Conservation (phyloP, 768 basidiomycete genomes). For the Lactarius hengduanensis region DNA sequence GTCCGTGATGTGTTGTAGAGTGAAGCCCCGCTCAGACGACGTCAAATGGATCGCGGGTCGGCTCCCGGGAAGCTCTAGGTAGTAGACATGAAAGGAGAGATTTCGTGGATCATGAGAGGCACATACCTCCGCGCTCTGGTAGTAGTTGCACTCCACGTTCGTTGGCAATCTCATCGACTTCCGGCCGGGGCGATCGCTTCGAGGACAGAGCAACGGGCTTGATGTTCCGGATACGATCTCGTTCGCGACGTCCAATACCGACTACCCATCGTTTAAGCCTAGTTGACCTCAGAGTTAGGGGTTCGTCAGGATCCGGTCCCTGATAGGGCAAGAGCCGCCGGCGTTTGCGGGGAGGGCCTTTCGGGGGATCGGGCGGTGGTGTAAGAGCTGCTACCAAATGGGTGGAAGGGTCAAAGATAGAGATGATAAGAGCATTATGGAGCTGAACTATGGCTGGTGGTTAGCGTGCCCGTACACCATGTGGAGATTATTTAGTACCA, state of each 20-base stretch:
- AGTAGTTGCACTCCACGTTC: conserved; percentile 69
- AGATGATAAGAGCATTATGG: conserved; percentile 82
- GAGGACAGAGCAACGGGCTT: conserved; percentile 41
- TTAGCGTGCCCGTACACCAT: conserved; percentile 17
- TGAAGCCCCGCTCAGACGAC: conserved; percentile 68
- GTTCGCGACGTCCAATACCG: conserved; percentile 67
- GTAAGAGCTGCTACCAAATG: conserved; percentile 66
- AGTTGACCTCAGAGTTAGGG: conserved; percentile 54
- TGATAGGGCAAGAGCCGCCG: conserved; percentile 70
- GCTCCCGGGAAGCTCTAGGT: conserved; percentile 64
- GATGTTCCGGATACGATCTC: conserved; percentile 62
- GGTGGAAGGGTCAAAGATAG: conserved; percentile 75
- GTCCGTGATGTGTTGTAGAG: conserved; percentile 73
- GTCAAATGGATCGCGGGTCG: conserved; percentile 72
- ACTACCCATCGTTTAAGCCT: conserved; percentile 75
- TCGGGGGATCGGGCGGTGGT: conserved; percentile 60
- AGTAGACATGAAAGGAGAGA: not conserved
- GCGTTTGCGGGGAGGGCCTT: conserved; percentile 65
- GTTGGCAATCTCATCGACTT: conserved; percentile 64
- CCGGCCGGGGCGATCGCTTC: conserved; percentile 46
- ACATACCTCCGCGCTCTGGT: conserved; percentile 62
- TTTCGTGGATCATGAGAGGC: not conserved
- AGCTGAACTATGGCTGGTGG: conserved; percentile 53
- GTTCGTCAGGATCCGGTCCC: conserved; percentile 54
- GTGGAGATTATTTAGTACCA: conserved; percentile 31